Evolutionary conservation across 495 filamentous ascomycete genomes (phyloP).

Genomic region (Viridothelium virens): DNA sequence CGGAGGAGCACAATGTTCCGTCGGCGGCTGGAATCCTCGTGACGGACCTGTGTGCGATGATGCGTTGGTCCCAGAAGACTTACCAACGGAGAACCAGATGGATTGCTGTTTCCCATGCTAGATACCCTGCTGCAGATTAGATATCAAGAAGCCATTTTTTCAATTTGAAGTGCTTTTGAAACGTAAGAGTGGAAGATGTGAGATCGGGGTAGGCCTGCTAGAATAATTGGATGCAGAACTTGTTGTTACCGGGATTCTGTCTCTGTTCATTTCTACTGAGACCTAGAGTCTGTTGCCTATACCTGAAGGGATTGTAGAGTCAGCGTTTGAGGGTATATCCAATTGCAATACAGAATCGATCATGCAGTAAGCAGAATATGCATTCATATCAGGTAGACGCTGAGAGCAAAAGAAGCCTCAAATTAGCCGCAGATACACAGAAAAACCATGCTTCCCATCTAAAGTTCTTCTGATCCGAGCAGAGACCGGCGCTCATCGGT

Average conservation of each 20-base stretch:
- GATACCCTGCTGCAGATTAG: neutral
- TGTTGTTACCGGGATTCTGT: neutral
- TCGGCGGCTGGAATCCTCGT: slow-evolving; percentile 7
- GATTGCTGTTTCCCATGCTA: slow-evolving; percentile 9
- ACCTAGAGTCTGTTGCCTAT: slow-evolving; percentile 6
- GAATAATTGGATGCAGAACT: neutral
- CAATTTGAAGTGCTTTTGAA: slow-evolving; percentile 7
- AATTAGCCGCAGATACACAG: neutral
- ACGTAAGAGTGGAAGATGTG: neutral
- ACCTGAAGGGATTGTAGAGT: slow-evolving; percentile 1
- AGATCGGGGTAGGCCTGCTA: neutral
- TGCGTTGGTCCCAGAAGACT: neutral
- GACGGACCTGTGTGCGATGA: slow-evolving; percentile 1
- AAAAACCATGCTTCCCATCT: neutral
- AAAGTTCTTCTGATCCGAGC: slow-evolving; percentile 2
- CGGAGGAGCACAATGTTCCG: slow-evolving; percentile 15
- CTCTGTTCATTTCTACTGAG: neutral
- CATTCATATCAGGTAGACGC: neutral
- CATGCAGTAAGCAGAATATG: neutral
- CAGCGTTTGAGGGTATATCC: neutral
- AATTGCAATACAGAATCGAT: neutral
- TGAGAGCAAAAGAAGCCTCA: neutral
- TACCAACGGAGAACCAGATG: slow-evolving; percentile 9
- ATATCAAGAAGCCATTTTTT: slow-evolving; percentile 1
- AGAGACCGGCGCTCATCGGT: neutral